These are phyloP conservation scores for Eragrostis tef DNA, from an alignment of 202 grass and related monocot genomes.

Conservation along the genomic window DNA sequence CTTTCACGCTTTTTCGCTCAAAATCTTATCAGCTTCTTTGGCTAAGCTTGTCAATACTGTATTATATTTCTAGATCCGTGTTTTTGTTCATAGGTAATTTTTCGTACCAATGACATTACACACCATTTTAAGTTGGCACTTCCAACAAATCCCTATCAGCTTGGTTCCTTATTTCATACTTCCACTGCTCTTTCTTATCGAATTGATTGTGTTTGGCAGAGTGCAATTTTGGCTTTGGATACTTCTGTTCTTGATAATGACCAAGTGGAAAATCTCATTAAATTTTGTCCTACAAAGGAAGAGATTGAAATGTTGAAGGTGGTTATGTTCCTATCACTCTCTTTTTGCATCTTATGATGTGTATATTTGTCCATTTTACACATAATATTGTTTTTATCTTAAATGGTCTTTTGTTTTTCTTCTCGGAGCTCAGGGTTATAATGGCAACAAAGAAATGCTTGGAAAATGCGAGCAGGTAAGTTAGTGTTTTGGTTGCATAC, in stretches of 20 bases:
- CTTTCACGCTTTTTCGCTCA: background rate
- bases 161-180: conserved; percentile 13
- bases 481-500: conserved; percentile 41
- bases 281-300: conserved; percentile 98
- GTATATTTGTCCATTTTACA: conserved; percentile 27
- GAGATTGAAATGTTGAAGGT: conserved; percentile 98
- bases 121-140: conserved; percentile 19
- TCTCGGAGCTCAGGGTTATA: conserved; percentile 69
- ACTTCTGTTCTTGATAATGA: conserved; percentile 88
- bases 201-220: conserved; percentile 53
- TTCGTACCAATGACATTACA: conserved; percentile 15
- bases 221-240: conserved; percentile 83
- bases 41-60: background rate
- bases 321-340: conserved; percentile 33
- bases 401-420: conserved; percentile 16
- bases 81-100: conserved; percentile 27
- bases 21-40: conserved; percentile 18
- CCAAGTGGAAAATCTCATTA: conserved; percentile 98
- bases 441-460: conserved; percentile 89
- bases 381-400: conserved; percentile 31
- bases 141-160: background rate
- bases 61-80: conserved; percentile 34
- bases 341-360: conserved; percentile 33
- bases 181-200: conserved; percentile 36
- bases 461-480: conserved; percentile 95